phyloP scores from a whole-genome alignment of 805 yeast genomes.

The Kazachstania martiniae region DNA sequence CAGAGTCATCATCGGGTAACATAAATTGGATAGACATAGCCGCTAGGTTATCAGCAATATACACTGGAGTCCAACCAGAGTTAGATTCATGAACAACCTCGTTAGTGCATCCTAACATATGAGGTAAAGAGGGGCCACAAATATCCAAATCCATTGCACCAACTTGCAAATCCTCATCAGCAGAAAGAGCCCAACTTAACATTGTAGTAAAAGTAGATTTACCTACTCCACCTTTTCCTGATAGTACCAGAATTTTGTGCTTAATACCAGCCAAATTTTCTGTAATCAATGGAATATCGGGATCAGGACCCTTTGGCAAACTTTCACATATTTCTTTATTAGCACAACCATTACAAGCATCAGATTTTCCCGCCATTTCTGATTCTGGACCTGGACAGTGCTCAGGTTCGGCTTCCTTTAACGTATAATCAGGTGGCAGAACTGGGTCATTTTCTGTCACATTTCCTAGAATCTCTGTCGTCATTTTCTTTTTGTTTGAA shows the following conservation, averaged over 20 bases:
- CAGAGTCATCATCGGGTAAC: conserved; percentile 88
- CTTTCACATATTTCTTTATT: conserved; percentile 85
- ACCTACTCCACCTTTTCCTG: conserved; percentile 95
- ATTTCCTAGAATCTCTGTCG: conserved; percentile 6
- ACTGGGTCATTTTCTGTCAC: conserved; percentile 7
- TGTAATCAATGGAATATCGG: conserved; percentile 71
- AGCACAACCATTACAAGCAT: conserved; percentile 92
- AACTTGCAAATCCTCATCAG: conserved; percentile 68
- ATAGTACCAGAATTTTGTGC: conserved; percentile 75
- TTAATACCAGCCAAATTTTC: conserved; percentile 50
- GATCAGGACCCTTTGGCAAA: conserved; percentile 89
- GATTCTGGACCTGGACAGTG: conserved; percentile 99
- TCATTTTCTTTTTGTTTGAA: conserved; percentile 1
- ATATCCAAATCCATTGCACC: conserved; percentile 97
- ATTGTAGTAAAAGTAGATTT: conserved; percentile 91
- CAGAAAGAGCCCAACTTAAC: conserved; percentile 94
- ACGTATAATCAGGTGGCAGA: conserved; percentile 19
- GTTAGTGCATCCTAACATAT: conserved; percentile 85
- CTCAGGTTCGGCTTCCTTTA: conserved; percentile 77
- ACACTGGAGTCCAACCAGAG: conserved; percentile 94
- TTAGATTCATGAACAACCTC: conserved; percentile 82
- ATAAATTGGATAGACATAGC: conserved; percentile 91
- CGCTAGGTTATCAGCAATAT: conserved; percentile 88
- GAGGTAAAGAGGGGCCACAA: conserved; percentile 94
- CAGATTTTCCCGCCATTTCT: conserved; percentile 85